These are phyloP conservation scores for Ogataea angusta DNA, from an alignment of 805 yeast species.

Conservation along the genomic window DNA sequence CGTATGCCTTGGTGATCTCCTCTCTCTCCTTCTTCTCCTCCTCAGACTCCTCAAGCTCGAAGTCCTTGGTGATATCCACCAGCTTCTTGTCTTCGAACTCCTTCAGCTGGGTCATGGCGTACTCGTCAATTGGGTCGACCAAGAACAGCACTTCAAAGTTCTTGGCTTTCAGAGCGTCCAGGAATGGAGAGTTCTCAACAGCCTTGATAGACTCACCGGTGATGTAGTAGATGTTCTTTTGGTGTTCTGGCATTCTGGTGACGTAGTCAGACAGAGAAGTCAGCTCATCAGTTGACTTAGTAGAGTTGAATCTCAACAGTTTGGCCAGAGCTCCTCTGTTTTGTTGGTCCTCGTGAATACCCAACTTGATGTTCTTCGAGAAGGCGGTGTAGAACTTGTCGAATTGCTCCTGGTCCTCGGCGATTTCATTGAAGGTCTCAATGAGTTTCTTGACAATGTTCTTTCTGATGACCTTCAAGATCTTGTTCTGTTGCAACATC, in stretches of 20 bases:
- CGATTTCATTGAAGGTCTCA: constrained; percentile 98
- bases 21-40: constrained; percentile 96
- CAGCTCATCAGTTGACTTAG: constrained; percentile 90
- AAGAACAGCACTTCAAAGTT: constrained; percentile 96
- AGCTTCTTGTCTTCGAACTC: constrained; percentile 99
- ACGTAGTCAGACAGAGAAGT: constrained; percentile 96
- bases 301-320: constrained; percentile 94
- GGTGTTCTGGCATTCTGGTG: constrained; percentile 99
- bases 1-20: constrained; percentile 86
- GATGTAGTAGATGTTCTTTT: constrained; percentile 98
- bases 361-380: constrained; percentile 97
- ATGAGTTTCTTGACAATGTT: constrained; percentile 97
- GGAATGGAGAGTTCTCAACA: constrained; percentile 98
- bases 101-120: constrained; percentile 98
- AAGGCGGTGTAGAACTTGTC: constrained; percentile 98
- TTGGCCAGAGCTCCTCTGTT: constrained; percentile 95
- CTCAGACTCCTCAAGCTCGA: constrained; percentile 96
- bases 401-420: constrained; percentile 98
- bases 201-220: constrained; percentile 98
- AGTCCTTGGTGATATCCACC: constrained; percentile 98
- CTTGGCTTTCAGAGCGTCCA: constrained; percentile 97
- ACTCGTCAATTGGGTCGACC: constrained; percentile 99
- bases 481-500: constrained; percentile 99
- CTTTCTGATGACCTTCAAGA: constrained; percentile 98
- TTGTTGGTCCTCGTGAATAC: constrained; percentile 98